phyloP scores from a whole-genome alignment of 208 protist genomes.

The Leishmania arabica region DNA sequence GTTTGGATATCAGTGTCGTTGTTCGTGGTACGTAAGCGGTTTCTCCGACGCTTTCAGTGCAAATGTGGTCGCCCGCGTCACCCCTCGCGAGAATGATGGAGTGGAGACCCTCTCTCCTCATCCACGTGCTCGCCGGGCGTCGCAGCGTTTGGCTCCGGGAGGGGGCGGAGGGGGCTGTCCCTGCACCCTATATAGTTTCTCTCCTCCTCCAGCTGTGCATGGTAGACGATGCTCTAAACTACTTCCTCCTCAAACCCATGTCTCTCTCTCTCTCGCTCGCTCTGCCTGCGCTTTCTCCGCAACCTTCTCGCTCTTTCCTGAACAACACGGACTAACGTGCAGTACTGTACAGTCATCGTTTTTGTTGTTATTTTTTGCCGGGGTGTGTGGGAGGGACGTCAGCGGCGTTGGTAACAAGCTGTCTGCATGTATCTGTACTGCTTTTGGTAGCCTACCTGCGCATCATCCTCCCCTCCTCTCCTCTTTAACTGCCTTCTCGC shows the following conservation, averaged over 20 bases:
- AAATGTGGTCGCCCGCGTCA: not conserved
- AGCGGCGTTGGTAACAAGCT: not conserved
- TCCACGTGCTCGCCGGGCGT: too few relatives aligned
- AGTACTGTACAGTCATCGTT: conserved; percentile 14
- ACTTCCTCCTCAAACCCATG: not conserved
- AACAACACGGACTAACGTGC: not conserved
- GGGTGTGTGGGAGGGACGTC: not conserved
- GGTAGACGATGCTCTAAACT: not conserved
- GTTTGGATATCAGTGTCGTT: not conserved
- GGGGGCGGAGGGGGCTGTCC: too few relatives aligned
- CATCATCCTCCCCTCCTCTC: not conserved
- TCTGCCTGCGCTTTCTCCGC: too few relatives aligned
- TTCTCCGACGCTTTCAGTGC: not conserved
- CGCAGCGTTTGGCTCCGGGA: too few relatives aligned
- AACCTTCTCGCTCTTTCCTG: not conserved
- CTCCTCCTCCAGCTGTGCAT: not conserved
- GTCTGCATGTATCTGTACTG: not conserved
- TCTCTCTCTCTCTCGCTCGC: not conserved
- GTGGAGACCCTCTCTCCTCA: not conserved
- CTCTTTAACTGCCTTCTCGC: not conserved
- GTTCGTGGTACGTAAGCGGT: not conserved
- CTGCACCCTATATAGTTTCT: not conserved
- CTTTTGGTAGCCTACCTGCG: not conserved
- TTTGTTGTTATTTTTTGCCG: conserved; percentile 1
- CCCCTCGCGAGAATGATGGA: not conserved